phyloP scores from a whole-genome alignment of 371 early-diverging fungal species.

The Apophysomyces sp. region DNA sequence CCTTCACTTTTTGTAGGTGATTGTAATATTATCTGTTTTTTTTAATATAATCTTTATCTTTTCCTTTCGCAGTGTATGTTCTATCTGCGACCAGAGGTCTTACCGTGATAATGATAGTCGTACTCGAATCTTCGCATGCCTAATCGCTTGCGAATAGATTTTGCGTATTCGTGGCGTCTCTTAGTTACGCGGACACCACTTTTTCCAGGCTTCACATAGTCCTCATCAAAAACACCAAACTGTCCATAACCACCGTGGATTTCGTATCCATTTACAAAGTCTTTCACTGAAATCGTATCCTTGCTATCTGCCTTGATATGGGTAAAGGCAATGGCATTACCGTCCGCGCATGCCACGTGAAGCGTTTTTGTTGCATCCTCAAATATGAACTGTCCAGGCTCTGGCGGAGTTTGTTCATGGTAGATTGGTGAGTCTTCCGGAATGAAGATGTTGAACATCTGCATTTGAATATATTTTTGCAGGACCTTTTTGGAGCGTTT shows the following conservation, averaged over 20 bases:
- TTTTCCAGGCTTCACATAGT: constrained; percentile 12
- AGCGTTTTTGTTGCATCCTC: constrained; percentile 33
- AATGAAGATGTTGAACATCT: constrained; percentile 25
- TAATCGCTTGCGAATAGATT: constrained; percentile 23
- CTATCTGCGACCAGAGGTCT: not conserved
- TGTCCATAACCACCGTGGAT: constrained; percentile 30
- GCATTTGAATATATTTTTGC: constrained; percentile 14
- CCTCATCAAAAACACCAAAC: constrained; percentile 20
- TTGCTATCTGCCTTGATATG: constrained; percentile 64
- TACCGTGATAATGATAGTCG: constrained; percentile 3
- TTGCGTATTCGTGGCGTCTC: constrained; percentile 17
- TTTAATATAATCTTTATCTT: no score
- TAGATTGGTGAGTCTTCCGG: constrained; percentile 17
- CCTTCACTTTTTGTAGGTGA: no score
- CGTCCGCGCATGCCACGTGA: constrained; percentile 47
- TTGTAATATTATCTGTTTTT: no score
- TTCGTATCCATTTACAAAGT: constrained; percentile 79
- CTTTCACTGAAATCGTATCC: constrained; percentile 51
- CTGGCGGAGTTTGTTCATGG: not conserved
- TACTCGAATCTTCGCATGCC: constrained; percentile 19
- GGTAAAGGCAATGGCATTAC: constrained; percentile 37
- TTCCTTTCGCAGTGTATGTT: not conserved
- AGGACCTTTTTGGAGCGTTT: constrained; percentile 19
- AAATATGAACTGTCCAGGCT: constrained; percentile 56
- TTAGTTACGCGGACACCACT: constrained; percentile 19